Percentiles rank a stretch among this genome's conserved stretches.
Evolutionary conservation across 768 basidiomycete genomes (phyloP).

Genomic region (Boletales sp.): DNA sequence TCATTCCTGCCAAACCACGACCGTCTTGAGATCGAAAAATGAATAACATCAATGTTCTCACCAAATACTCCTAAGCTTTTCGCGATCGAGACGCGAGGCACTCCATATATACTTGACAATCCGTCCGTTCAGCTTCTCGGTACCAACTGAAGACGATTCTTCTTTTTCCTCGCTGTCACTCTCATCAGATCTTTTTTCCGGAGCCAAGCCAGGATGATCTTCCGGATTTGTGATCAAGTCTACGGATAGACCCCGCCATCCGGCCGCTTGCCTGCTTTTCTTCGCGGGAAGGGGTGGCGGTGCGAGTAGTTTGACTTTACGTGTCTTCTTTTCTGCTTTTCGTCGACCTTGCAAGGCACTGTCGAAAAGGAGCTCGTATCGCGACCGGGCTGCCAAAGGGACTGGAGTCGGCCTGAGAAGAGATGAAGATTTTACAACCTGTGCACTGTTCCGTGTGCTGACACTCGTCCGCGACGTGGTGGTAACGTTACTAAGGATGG

Average conservation of each 20-base stretch:
- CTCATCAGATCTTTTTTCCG: constrained; percentile 10
- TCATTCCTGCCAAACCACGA: constrained; percentile 50
- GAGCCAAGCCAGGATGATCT: constrained; percentile 22
- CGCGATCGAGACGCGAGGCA: constrained; percentile 51
- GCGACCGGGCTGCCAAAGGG: constrained; percentile 55
- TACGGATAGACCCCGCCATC: constrained; percentile 72
- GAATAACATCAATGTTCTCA: constrained; percentile 29
- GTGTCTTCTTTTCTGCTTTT: constrained; percentile 32
- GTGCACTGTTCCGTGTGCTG: constrained; percentile 30
- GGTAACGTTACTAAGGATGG: constrained; percentile 49
- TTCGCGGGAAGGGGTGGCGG: constrained; percentile 37
- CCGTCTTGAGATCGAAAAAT: background rate
- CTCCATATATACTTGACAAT: constrained; percentile 62
- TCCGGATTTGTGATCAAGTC: constrained; percentile 54
- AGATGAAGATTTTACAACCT: constrained; percentile 27
- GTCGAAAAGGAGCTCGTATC: constrained; percentile 67
- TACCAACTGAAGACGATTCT: constrained; percentile 22
- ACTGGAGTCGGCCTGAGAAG: constrained; percentile 60
- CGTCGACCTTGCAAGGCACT: constrained; percentile 53
- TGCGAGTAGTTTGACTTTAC: constrained; percentile 26
- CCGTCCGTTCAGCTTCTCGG: constrained; percentile 47
- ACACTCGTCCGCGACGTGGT: constrained; percentile 38
- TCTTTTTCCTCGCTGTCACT: constrained; percentile 26
- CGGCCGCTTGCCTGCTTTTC: constrained; percentile 54
- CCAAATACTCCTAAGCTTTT: constrained; percentile 64